A percentile compares a stretch with the other conserved stretches of the same genome.
These are phyloP conservation scores for Euphorbia tirucalli DNA, from an alignment of 345 rosid genomes.

Conservation along the genomic window DNA sequence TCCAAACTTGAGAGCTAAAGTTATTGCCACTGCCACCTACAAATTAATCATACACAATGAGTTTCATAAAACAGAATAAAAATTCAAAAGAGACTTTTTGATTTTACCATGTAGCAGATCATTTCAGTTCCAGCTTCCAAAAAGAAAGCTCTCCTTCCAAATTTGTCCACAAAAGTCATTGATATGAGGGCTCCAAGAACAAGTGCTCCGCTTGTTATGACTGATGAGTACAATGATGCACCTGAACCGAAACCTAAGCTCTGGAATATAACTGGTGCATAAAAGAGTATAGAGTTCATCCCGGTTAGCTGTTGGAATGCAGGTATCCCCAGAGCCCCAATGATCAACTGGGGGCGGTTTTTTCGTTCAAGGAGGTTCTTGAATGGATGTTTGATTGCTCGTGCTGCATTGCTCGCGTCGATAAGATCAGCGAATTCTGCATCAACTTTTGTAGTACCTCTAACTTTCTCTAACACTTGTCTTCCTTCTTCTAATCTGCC, in stretches of 20 bases:
- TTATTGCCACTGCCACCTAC: conserved; percentile 24
- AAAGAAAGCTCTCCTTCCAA: conserved; percentile 44
- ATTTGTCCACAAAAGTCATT: conserved; percentile 31
- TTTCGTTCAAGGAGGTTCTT: conserved; percentile 21
- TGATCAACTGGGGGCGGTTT: conserved; percentile 32
- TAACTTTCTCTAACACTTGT: conserved; percentile 23
- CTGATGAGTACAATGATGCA: conserved; percentile 38
- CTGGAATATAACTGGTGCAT: conserved; percentile 49
- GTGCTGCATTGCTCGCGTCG: conserved; percentile 29
- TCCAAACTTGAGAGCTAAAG: conserved; percentile 20
- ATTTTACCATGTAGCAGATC: conserved; percentile 36
- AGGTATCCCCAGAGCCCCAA: conserved; percentile 32
- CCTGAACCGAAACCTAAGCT: conserved; percentile 44
- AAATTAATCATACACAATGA: not conserved
- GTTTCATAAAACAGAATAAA: too few species aligned
- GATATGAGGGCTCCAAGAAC: conserved; percentile 34
- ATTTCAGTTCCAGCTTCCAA: conserved; percentile 43
- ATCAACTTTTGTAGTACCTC: conserved; percentile 34
- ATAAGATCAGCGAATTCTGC: conserved; percentile 32
- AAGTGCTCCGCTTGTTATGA: conserved; percentile 38
- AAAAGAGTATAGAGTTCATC: conserved; percentile 48
- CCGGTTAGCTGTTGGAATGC: conserved; percentile 52
- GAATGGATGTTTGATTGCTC: conserved; percentile 38
- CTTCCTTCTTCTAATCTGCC: conserved; percentile 27
- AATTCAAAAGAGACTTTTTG: too few species aligned